Conservation (phyloP, 148 eudicot species). For the Camellia lanceoleosa region DNA sequence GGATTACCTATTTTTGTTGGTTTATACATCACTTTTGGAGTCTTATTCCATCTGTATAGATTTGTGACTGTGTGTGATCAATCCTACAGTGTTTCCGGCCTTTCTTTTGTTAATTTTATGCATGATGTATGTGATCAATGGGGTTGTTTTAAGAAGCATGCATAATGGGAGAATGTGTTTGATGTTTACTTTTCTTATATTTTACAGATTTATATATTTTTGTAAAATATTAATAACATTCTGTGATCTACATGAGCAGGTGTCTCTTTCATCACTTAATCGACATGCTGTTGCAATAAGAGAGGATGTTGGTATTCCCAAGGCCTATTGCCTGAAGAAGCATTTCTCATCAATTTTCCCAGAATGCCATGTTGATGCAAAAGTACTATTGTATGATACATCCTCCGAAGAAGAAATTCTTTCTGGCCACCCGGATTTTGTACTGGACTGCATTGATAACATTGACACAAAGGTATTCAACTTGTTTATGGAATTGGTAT, state of each 20-base stretch:
- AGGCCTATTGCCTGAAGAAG: slow-evolving; percentile 89
- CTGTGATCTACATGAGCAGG: slow-evolving; percentile 39
- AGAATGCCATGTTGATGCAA: slow-evolving; percentile 85
- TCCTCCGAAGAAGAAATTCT: slow-evolving; percentile 89
- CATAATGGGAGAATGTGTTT: too few relatives aligned
- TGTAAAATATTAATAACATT: not conserved
- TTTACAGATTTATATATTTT: not conserved
- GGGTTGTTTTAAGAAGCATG: too few relatives aligned
- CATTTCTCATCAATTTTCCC: slow-evolving; percentile 85
- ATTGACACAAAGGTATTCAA: slow-evolving; percentile 83
- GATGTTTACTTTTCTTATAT: too few relatives aligned
- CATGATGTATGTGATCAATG: not conserved
- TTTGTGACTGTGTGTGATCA: not conserved
- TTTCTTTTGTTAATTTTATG: not conserved
- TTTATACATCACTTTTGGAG: not conserved
- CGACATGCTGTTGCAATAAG: slow-evolving; percentile 98
- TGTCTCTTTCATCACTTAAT: slow-evolving; percentile 93
- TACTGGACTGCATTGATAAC: slow-evolving; percentile 97
- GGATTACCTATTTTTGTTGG: not conserved
- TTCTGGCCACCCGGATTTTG: slow-evolving; percentile 89
- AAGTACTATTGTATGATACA: slow-evolving; percentile 72
- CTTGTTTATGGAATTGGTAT: slow-evolving; percentile 8
- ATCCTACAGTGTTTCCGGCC: not conserved
- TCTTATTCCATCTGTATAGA: not conserved
- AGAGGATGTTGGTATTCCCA: slow-evolving; percentile 93